Evolutionary conservation across 176 grass and related monocot species (phyloP), one percentile per base, ranked within the genome.

Genomic region (Olyra latifolia): DNA sequence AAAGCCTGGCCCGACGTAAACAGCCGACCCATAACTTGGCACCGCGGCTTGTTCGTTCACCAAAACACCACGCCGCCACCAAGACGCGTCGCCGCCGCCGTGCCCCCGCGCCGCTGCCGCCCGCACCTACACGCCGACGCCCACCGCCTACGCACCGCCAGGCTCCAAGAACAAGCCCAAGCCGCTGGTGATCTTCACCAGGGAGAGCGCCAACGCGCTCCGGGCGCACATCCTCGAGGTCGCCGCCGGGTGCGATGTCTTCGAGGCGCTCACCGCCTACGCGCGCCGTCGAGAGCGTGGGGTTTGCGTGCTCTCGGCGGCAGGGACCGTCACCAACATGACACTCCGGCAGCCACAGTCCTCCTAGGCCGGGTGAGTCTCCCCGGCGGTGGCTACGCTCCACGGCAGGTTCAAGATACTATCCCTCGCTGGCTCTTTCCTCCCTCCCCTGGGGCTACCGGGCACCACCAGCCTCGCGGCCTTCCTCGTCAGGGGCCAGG

Each of bases 141-240:
- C n/a, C n/a, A n/a, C n/a, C n/a, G n/a, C n/a, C n/a, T n/a, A n/a
- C n/a, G n/a, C n/a, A n/a, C 97, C 97, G 0, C 62, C 88, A 12
- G 97, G 97, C 1, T 99, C 97, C 41, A 99, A 96, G 87, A 99
- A 99, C 93, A 99, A 96, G 85, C 97, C 93, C 10, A 99, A 93
- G 77, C 91, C 97, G 3, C 97, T 93, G 10, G 93, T 99, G 77
- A 99, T 99, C 90, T 93, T 99, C 71, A 99, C 93, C 20, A 75
- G 97, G 38, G 97, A 99, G 82, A 95, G 97, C 75, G 90, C 93
- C 14, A 99, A 99, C 87, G 88, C 93, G 64, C 97, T 99, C 0
- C 79, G 92, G 5, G 86, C 93, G 0, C 97, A 99, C 79, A 99
- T 99, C 71, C 93, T 99, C 3, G 97, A 99, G 84, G 88, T 99